These are phyloP conservation scores for Beta corolliflora DNA, from an alignment of 179 eudicot genomes.

Conservation along the genomic window DNA sequence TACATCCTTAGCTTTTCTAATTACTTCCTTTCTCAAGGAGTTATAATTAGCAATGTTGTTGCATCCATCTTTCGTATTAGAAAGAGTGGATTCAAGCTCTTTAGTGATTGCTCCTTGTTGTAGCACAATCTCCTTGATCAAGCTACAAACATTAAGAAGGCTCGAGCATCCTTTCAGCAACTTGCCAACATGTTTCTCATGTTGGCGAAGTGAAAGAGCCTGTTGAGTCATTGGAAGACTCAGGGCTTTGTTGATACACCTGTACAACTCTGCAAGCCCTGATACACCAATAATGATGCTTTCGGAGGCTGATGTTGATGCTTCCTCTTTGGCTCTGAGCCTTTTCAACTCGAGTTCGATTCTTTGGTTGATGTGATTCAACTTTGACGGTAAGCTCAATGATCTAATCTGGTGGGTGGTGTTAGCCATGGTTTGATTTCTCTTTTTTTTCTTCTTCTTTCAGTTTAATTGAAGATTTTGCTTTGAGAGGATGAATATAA, in stretches of 20 bases:
- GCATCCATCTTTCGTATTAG: background rate
- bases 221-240: constrained; percentile 45
- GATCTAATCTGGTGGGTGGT: constrained; percentile 19
- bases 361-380: constrained; percentile 30
- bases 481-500: background rate
- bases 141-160: constrained; percentile 30
- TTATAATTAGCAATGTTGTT: constrained; percentile 3
- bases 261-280: constrained; percentile 36
- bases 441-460: background rate
- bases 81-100: background rate
- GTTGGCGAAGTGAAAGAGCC: constrained; percentile 35
- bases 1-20: constrained; percentile 11
- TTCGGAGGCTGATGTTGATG: constrained; percentile 35
- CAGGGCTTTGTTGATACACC: constrained; percentile 46
- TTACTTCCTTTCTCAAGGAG: constrained; percentile 20
- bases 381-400: constrained; percentile 36
- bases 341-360: constrained; percentile 32
- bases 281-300: constrained; percentile 32
- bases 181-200: constrained; percentile 31
- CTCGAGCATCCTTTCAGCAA: constrained; percentile 32
- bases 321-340: constrained; percentile 35
- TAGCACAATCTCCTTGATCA: constrained; percentile 2
- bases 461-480: background rate
- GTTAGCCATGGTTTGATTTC: background rate
- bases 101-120: constrained; percentile 11